phyloP scores from a whole-genome alignment of 2,329 filamentous ascomycete genomes.

The Acrocalymma vagum region DNA sequence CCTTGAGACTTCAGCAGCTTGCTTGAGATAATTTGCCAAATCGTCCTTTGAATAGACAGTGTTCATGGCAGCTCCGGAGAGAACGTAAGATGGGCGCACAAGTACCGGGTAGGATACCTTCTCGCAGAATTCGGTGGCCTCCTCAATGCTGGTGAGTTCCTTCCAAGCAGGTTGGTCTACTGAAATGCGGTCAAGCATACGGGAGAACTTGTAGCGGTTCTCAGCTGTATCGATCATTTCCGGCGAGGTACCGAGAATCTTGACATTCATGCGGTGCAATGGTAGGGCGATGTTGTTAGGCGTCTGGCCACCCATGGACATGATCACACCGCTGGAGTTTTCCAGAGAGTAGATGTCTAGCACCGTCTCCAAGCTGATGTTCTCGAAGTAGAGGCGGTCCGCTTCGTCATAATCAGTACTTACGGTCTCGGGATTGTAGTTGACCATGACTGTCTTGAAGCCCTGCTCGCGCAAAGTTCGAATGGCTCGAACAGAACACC shows the following conservation, averaged over 20 bases:
- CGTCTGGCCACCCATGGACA: slow-evolving; percentile 96
- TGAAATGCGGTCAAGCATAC: slow-evolving; percentile 92
- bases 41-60: slow-evolving; percentile 97
- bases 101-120: slow-evolving; percentile 92
- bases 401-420: slow-evolving; percentile 94
- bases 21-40: slow-evolving; percentile 84
- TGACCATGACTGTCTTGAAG: slow-evolving; percentile 96
- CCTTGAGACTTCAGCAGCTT: slow-evolving; percentile 91
- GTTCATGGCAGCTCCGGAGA: slow-evolving; percentile 98
- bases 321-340: slow-evolving; percentile 81
- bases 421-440: slow-evolving; percentile 91
- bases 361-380: slow-evolving; percentile 88
- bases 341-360: slow-evolving; percentile 95
- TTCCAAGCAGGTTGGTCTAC: slow-evolving; percentile 99
- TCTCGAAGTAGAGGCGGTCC: slow-evolving; percentile 94
- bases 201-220: slow-evolving; percentile 98
- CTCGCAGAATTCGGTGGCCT: slow-evolving; percentile 86
- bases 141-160: slow-evolving; percentile 92
- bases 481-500: slow-evolving; percentile 96
- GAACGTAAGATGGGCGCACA: slow-evolving; percentile 93
- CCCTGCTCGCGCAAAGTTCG: slow-evolving; percentile 85
- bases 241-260: slow-evolving; percentile 92
- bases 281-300: slow-evolving; percentile 97
- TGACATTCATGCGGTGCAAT: slow-evolving; percentile 86
- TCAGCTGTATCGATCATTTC: slow-evolving; percentile 99